Evolutionary conservation across 805 yeast species (phyloP).

Genomic region (Pichia pseudocactophila): DNA sequence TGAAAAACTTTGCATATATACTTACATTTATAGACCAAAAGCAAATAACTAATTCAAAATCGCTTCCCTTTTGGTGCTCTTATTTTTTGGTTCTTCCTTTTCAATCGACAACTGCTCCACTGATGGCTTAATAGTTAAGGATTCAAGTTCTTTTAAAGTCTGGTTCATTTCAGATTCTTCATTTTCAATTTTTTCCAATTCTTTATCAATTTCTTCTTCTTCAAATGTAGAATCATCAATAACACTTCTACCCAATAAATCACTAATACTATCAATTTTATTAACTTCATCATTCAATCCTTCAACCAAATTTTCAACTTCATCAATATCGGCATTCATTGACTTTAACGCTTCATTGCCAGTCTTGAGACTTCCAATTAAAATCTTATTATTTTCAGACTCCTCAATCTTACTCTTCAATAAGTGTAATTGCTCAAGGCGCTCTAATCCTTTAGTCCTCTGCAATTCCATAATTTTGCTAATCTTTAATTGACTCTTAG

Average conservation of each 20-base stretch:
- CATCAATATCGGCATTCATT: conserved; percentile 11
- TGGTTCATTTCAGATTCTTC: background rate
- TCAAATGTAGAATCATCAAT: conserved; percentile 14
- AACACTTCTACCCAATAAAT: conserved; percentile 16
- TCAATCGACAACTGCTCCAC: too few relatives aligned
- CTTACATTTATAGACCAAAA: too few relatives aligned
- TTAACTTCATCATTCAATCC: conserved; percentile 14
- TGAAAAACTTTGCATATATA: too few relatives aligned
- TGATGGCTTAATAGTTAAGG: too few relatives aligned
- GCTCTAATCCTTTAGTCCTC: conserved; percentile 13
- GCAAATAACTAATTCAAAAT: too few relatives aligned
- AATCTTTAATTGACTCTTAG: conserved; percentile 19
- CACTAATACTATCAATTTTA: conserved; percentile 15
- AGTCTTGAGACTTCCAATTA: background rate
- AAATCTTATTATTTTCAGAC: conserved; percentile 18
- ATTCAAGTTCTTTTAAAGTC: background rate
- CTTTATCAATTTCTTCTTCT: conserved; percentile 6
- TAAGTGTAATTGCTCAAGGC: conserved; percentile 18
- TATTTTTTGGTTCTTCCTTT: too few relatives aligned
- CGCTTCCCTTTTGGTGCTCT: too few relatives aligned
- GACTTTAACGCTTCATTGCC: conserved; percentile 20
- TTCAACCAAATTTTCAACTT: conserved; percentile 18
- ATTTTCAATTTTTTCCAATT: conserved; percentile 1
- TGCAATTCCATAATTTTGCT: conserved; percentile 19
- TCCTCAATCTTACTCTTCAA: conserved; percentile 22